These are phyloP conservation scores for Coffea canephora DNA, from an alignment of 257 asterid species.

Conservation along the genomic window DNA sequence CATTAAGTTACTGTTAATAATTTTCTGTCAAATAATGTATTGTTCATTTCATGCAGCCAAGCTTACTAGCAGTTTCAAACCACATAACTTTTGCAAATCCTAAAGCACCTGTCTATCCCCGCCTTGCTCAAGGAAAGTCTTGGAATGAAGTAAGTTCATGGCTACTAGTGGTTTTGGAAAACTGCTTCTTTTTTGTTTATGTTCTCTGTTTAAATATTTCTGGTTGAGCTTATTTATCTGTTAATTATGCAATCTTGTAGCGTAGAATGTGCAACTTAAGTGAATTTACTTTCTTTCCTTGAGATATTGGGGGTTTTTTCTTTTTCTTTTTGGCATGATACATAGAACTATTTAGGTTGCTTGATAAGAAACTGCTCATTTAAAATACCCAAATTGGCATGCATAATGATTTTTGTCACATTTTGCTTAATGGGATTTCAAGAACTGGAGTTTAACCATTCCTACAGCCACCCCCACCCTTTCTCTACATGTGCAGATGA, in stretches of 20 bases:
- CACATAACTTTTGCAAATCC: constrained; percentile 76
- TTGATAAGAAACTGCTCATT: background rate
- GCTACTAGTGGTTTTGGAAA: background rate
- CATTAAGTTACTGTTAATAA: background rate
- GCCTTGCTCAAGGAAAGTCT: constrained; percentile 91
- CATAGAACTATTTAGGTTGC: background rate
- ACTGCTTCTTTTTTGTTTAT: background rate
- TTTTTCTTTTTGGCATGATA: background rate
- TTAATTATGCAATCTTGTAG: background rate
- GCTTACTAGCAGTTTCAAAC: constrained; percentile 72
- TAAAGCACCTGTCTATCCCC: constrained; percentile 89
- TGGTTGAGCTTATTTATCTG: background rate
- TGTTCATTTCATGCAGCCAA: constrained; percentile 58
- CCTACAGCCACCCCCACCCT: constrained; percentile 15
- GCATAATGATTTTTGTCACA: background rate
- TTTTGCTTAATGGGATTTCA: background rate
- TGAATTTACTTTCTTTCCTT: background rate
- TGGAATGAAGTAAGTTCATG: constrained; percentile 80
- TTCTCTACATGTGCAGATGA: constrained; percentile 51
- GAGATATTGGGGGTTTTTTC: no score
- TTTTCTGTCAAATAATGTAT: constrained; percentile 7
- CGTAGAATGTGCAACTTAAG: background rate
- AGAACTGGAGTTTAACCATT: background rate
- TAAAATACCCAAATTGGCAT: background rate
- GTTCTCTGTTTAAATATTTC: background rate